Conservation (phyloP, 306 rosid genomes). For the Cicer judaicum region DNA sequence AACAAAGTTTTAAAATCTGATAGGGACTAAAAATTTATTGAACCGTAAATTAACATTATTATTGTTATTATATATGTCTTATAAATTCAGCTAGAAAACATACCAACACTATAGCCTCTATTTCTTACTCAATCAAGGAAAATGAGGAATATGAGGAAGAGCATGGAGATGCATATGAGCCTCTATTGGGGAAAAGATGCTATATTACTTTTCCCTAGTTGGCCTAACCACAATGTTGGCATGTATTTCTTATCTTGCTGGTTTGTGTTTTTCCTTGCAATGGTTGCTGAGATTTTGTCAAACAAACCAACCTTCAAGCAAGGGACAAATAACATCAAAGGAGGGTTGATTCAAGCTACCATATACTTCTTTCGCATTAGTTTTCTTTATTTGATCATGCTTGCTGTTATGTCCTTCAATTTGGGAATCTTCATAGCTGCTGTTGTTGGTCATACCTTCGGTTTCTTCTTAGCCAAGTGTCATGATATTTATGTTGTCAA, state of each 20-base stretch:
- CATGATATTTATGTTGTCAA: slow-evolving; percentile 41
- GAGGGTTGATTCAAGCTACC: slow-evolving; percentile 44
- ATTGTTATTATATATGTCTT: no score
- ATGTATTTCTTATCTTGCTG: slow-evolving; percentile 61
- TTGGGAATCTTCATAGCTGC: slow-evolving; percentile 69
- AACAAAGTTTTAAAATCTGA: no score
- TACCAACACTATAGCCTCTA: neutral
- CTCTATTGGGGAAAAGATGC: slow-evolving; percentile 76
- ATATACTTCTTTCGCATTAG: slow-evolving; percentile 49
- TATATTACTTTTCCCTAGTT: slow-evolving; percentile 57
- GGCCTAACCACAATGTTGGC: slow-evolving; percentile 60
- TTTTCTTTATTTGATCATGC: slow-evolving; percentile 65
- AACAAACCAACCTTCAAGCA: slow-evolving; percentile 34
- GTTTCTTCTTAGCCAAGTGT: slow-evolving; percentile 51
- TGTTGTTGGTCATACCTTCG: slow-evolving; percentile 62
- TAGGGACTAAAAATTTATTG: no score
- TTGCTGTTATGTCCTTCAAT: slow-evolving; percentile 76
- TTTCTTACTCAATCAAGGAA: neutral
- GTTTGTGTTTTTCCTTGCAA: slow-evolving; percentile 57
- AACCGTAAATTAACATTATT: no score
- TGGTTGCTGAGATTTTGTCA: slow-evolving; percentile 49
- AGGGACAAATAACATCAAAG: slow-evolving; percentile 36
- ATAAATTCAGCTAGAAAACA: neutral
- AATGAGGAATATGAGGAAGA: slow-evolving; percentile 48
- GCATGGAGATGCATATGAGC: slow-evolving; percentile 53